Percentiles rank a stretch among this genome's conserved stretches.
phyloP scores from a whole-genome alignment of 2,329 filamentous ascomycete genomes.

The Paecilomyces sp. region DNA sequence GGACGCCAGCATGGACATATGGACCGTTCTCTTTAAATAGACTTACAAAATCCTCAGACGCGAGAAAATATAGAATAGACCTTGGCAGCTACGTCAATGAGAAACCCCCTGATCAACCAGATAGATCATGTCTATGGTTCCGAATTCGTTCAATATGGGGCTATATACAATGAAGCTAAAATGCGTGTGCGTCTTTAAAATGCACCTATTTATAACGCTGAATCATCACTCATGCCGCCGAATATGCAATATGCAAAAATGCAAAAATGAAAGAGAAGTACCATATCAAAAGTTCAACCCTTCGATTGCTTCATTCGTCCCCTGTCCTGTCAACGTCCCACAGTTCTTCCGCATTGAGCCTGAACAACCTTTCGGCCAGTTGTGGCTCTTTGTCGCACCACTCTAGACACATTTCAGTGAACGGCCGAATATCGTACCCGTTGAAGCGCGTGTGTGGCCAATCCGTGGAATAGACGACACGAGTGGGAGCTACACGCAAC shows the following conservation, averaged over 20 bases:
- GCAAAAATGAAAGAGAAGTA: background rate
- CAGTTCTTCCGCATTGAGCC: constrained; percentile 49
- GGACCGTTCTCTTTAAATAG: too few relatives aligned
- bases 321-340: constrained; percentile 25
- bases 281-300: background rate
- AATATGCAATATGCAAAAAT: background rate
- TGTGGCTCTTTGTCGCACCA: constrained; percentile 43
- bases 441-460: constrained; percentile 60
- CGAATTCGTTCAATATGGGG: background rate
- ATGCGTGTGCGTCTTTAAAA: background rate
- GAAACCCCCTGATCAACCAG: background rate
- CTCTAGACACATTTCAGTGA: constrained; percentile 47
- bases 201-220: background rate
- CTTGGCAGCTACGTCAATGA: background rate
- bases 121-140: background rate
- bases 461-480: constrained; percentile 54
- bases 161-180: background rate
- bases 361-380: constrained; percentile 47
- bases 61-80: background rate
- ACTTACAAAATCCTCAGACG: background rate
- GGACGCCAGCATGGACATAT: too few relatives aligned
- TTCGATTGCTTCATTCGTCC: background rate
- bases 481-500: constrained; percentile 36
- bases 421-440: constrained; percentile 49
- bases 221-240: background rate